Evolutionary conservation across 257 asterid genomes (phyloP), one percentile per base, ranked within the genome.

Genomic region (Solanum piurae): DNA sequence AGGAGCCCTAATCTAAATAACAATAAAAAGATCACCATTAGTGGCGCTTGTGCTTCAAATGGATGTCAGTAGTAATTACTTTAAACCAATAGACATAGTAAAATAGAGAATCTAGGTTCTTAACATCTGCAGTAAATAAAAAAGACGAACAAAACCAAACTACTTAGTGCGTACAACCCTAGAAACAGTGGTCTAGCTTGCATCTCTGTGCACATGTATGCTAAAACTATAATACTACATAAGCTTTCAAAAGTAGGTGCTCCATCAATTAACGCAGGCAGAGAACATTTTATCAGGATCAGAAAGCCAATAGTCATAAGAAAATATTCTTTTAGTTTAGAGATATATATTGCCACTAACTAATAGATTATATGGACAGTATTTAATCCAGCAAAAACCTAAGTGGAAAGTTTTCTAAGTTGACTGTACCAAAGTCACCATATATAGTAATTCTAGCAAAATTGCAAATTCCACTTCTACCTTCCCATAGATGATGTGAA

Each of bases 1-100:
- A 86, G 92, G 89, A 89, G 87, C 74, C 92, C 92, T 90, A 88
- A 91, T 90, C 97, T 93, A 89, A 90, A 89, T 90, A 80, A 88
- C 11, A 77, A 88, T 87, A 74, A 87, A 90, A 87, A 90, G 83
- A 87, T 83, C 75, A 90, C 86, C 86, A 89, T 73, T 71, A 80
- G 83, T 85, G 66, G 27, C 83, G 71, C 14, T 68, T 75, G 88
- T 90, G 91, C 93, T 88, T 91, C 91, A 89, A 82, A 89, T 33
- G 73, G 87, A 90, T 37, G 86, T 72, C 88, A 86, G 29, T 79
- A 55, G 76, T 60, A 87, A 79, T 60, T 86, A 88, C 79, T 87
- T 38, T 80, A 84, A 80, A 76, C 84, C 83, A 69, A 58, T 87
- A 87, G 60, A 66, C 62, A 74, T 77, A 58, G 36, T 71, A 79